These are phyloP conservation scores for Sclerotinia subarctica DNA, from an alignment of 2,329 filamentous ascomycete species.

Conservation along the genomic window DNA sequence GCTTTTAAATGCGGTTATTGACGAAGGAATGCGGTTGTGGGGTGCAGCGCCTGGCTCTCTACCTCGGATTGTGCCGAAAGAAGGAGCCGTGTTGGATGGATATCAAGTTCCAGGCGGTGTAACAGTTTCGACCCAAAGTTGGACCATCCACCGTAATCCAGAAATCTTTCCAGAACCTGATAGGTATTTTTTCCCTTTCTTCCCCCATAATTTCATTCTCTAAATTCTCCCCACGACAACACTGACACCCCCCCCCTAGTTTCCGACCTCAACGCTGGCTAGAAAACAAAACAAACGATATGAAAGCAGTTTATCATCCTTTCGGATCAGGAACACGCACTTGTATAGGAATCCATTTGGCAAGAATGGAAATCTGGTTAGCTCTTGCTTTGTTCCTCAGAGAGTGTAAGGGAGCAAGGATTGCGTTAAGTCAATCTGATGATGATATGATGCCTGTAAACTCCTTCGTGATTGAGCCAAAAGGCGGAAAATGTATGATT, in stretches of 20 bases:
- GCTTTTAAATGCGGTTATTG: slow-evolving; percentile 38
- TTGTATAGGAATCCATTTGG: background rate
- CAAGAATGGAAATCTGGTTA: background rate
- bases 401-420: background rate
- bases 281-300: background rate
- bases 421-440: background rate
- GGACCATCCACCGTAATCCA: slow-evolving; percentile 41
- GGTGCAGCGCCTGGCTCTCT: slow-evolving; percentile 38
- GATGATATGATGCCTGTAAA: background rate
- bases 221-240: too few species aligned
- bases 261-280: background rate
- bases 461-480: background rate
- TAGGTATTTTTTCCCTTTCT: background rate
- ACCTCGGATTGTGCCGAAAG: slow-evolving; percentile 34
- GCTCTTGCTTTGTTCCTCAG: background rate
- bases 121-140: slow-evolving; percentile 40
- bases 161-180: slow-evolving; percentile 39
- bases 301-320: background rate
- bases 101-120: slow-evolving; percentile 39
- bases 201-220: background rate
- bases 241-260: background rate
- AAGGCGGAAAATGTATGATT: background rate
- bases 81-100: slow-evolving; percentile 36
- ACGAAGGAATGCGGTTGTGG: slow-evolving; percentile 40
- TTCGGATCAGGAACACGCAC: slow-evolving; percentile 11